Evolutionary conservation across 2,329 filamentous ascomycete genomes (phyloP), one percentile per base, ranked within the genome.

Genomic region (Periconia sp.): DNA sequence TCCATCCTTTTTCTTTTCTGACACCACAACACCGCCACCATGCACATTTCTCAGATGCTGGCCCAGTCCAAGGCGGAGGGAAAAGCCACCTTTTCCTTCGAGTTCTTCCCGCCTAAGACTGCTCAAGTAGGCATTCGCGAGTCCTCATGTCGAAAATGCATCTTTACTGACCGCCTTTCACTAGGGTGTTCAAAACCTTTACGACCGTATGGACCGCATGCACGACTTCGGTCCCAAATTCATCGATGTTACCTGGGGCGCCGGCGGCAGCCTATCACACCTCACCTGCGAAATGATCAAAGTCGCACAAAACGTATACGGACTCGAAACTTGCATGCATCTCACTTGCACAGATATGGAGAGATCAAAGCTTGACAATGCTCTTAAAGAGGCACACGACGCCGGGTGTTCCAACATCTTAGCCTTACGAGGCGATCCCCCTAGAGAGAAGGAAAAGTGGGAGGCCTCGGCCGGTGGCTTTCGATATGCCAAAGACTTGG

Each of bases 121-220:
- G 89, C 91, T 11, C 91, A 94, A 73, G 76, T 78, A 74, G 53
- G 53, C 41, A 47, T n/a, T 23, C 7, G 6, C 13, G 15, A n/a
- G 11, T 10, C 6, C 35, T 43, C 17, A 27, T 18, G 46, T 41
- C 2, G 17, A 33, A 19, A 40, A 27, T 15, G 17, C 10, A 5
- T 18, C 14, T 23, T 45, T 20, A 37, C 62, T 68, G 56, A 66
- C 57, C 18, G 14, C 11, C n/a, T 11, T 27, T 18, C 33, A 18
- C 37, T 54, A 72, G 78, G 94, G 94, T 82, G 93, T 99, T 13
- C 94, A 99, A 79, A 99, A 99, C 75, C 87, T 99, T 54, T 99
- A 99, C 82, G 94, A 99, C 67, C 91, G 94, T 72, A 97, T 99
- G 90, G 94, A 99, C 77, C 92, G 92, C 77, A 99, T 99, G 94